These are phyloP conservation scores for Linnemannia exigua DNA, from an alignment of 192 early-diverging fungal genomes.

Conservation along the genomic window DNA sequence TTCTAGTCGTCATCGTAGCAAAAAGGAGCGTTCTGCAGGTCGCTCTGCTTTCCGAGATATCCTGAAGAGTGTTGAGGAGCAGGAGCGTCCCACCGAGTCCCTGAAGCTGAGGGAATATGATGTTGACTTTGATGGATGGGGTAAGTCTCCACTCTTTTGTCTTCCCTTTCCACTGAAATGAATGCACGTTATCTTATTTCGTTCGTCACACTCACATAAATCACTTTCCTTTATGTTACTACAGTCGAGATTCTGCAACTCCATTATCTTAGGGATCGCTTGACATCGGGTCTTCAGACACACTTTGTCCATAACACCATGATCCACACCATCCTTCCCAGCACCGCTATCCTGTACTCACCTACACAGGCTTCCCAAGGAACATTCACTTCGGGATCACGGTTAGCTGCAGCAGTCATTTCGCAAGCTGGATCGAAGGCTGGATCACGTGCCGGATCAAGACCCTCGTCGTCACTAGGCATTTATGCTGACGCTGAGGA, in stretches of 20 bases:
- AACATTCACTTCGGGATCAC: slow-evolving; percentile 20
- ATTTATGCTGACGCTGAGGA: slow-evolving; percentile 55
- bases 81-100: slow-evolving; percentile 65
- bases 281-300: slow-evolving; percentile 46
- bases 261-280: slow-evolving; percentile 36
- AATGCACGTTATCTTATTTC: not conserved
- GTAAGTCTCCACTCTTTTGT: slow-evolving; percentile 23
- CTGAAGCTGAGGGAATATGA: slow-evolving; percentile 63
- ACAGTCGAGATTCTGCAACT: slow-evolving; percentile 54
- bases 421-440: slow-evolving; percentile 32
- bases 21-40: slow-evolving; percentile 69
- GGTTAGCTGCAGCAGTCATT: slow-evolving; percentile 23
- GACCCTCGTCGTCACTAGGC: slow-evolving; percentile 46
- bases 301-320: slow-evolving; percentile 56
- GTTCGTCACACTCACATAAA: no score
- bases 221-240: not conserved
- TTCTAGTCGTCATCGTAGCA: slow-evolving; percentile 67
- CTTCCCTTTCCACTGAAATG: not conserved
- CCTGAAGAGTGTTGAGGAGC: slow-evolving; percentile 69
- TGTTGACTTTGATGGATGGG: slow-evolving; percentile 71
- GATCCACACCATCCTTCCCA: slow-evolving; percentile 49
- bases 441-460: slow-evolving; percentile 46
- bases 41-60: slow-evolving; percentile 77
- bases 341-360: slow-evolving; percentile 42
- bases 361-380: slow-evolving; percentile 17